A percentile compares a stretch with the other conserved stretches of the same genome.
phyloP scores from a whole-genome alignment of 257 asterid genomes.

The Solanum habrochaites region DNA sequence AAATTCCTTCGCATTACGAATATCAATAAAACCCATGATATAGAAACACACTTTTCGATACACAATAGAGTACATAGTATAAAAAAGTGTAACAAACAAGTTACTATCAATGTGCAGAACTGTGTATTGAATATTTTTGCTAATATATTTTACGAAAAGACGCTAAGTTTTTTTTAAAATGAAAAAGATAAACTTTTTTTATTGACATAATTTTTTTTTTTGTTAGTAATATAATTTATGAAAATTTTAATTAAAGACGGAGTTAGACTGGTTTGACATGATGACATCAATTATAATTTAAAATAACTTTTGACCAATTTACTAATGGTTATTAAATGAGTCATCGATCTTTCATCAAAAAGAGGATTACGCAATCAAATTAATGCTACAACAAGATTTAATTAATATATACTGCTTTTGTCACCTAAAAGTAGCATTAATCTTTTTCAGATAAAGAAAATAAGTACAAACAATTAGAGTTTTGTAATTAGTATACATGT shows the following conservation, averaged over 20 bases:
- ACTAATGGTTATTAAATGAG: neutral
- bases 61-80: no score
- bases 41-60: no score
- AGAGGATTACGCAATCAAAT: slow-evolving; percentile 6
- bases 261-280: no score
- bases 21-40: accelerated
- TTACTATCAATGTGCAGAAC: accelerated
- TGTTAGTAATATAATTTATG: accelerated
- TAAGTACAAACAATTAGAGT: neutral
- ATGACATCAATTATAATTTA: neutral
- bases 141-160: no score
- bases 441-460: neutral
- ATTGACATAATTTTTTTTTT: no score
- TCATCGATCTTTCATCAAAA: neutral
- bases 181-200: no score
- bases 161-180: neutral
- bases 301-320: neutral
- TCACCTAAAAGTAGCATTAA: slow-evolving; percentile 1
- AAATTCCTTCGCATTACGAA: accelerated
- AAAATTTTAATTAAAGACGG: no score
- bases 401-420: neutral
- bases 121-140: no score
- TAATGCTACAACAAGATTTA: neutral
- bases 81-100: no score
- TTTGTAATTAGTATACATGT: no score